These are phyloP conservation scores for Chloranthus sessilifolius DNA, from an alignment of 164 flowering plant species.

Conservation along the genomic window DNA sequence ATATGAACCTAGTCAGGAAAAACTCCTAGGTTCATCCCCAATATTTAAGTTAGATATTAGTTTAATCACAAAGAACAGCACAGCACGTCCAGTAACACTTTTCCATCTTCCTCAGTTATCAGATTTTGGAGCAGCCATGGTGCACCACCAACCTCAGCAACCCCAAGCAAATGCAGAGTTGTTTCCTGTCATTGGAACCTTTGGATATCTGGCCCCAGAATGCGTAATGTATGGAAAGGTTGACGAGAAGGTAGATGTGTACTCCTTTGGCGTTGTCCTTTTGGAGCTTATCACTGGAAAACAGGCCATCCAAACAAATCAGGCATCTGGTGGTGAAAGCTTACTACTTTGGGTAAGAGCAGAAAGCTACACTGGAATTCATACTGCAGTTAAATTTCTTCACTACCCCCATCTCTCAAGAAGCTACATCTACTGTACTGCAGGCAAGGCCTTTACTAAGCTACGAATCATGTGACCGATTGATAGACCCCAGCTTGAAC, in stretches of 20 bases:
- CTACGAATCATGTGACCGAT: no score
- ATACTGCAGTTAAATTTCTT: background rate
- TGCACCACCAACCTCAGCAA: constrained; percentile 16
- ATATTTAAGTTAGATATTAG: no score
- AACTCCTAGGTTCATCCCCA: background rate
- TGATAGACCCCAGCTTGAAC: no score
- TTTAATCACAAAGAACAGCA: no score
- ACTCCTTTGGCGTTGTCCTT: constrained; percentile 46
- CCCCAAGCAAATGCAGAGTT: constrained; percentile 16
- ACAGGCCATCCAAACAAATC: constrained; percentile 25
- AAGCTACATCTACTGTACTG: constrained; percentile 4
- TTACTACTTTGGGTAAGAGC: constrained; percentile 41
- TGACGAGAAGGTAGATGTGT: constrained; percentile 48
- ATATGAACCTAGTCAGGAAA: background rate
- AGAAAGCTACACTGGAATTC: background rate
- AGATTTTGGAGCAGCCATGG: constrained; percentile 40
- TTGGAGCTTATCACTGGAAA: constrained; percentile 49
- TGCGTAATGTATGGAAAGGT: constrained; percentile 43
- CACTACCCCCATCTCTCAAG: background rate
- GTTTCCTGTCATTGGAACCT: constrained; percentile 26
- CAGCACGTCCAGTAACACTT: background rate
- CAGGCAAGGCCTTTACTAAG: constrained; percentile 48
- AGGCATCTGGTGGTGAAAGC: constrained; percentile 28
- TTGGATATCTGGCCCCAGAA: constrained; percentile 49
- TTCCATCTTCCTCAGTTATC: constrained; percentile 25